phyloP scores from a whole-genome alignment of 768 basidiomycete genomes.

The Leccinum aurantiacum region DNA sequence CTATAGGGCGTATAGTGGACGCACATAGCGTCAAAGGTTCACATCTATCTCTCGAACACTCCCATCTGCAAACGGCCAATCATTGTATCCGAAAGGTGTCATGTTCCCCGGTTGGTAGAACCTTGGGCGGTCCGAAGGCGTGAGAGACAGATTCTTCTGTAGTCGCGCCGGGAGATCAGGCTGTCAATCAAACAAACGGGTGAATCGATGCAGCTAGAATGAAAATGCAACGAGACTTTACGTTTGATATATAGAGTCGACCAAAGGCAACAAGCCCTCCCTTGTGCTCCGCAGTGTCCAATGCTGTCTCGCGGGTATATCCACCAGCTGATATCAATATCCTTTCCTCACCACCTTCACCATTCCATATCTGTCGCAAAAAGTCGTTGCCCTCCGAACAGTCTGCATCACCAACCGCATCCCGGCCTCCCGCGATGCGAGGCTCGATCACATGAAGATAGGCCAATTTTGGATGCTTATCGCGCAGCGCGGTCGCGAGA shows the following conservation, averaged over 20 bases:
- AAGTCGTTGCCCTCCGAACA: constrained; percentile 8
- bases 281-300: background rate
- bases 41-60: background rate
- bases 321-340: background rate
- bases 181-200: background rate
- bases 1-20: background rate
- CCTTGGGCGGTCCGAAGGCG: background rate
- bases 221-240: background rate
- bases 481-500: background rate
- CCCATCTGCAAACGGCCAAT: background rate
- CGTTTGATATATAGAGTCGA: background rate
- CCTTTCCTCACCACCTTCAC: constrained; percentile 21
- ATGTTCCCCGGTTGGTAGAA: background rate
- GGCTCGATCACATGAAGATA: background rate
- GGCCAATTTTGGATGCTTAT: background rate
- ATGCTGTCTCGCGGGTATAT: background rate
- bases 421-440: background rate
- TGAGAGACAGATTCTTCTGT: background rate
- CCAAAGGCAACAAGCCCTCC: background rate
- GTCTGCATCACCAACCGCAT: background rate
- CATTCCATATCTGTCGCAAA: constrained; percentile 42
- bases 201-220: background rate
- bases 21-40: background rate
- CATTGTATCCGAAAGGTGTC: background rate
- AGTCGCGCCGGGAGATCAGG: background rate